Evolutionary conservation across 2,329 filamentous ascomycete genomes (phyloP).

Genomic region (Apiospora arundinis): DNA sequence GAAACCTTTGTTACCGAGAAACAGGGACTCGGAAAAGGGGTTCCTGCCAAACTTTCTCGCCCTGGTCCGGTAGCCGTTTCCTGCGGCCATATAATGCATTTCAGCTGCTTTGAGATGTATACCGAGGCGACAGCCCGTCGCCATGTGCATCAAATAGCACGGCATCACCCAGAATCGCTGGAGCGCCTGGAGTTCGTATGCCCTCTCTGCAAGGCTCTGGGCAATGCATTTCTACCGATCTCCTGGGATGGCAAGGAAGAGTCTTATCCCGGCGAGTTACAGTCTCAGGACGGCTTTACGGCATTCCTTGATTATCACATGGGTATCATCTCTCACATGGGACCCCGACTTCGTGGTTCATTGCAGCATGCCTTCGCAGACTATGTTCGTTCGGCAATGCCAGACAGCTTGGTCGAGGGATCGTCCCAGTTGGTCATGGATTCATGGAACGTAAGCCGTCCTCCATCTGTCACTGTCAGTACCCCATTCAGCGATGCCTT

Average conservation of each 20-base stretch:
- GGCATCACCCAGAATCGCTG: constrained; percentile 87
- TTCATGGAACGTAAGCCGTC: constrained; percentile 48
- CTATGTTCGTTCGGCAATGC: constrained; percentile 47
- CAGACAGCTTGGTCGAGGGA: constrained; percentile 48
- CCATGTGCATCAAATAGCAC: constrained; percentile 90
- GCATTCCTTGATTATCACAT: constrained; percentile 71
- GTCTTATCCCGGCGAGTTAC: constrained; percentile 76
- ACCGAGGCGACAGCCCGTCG: constrained; percentile 82
- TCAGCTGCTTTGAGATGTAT: constrained; percentile 91
- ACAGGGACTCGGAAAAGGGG: constrained; percentile 88
- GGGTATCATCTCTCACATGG: constrained; percentile 32
- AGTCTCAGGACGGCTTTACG: constrained; percentile 65
- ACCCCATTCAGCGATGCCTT: constrained; percentile 52
- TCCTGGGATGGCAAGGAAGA: constrained; percentile 95
- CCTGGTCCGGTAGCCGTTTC: constrained; percentile 85
- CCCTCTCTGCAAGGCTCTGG: constrained; percentile 93
- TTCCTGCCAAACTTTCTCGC: constrained; percentile 70
- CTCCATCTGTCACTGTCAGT: constrained; percentile 42
- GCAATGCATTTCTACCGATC: constrained; percentile 93
- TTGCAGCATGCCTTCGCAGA: constrained; percentile 44
- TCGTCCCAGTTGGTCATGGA: constrained; percentile 45
- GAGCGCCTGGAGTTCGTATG: constrained; percentile 90
- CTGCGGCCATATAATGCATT: constrained; percentile 99
- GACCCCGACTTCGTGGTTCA: constrained; percentile 42
- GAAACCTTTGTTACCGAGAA: constrained; percentile 75